Evolutionary conservation across 768 basidiomycete species (phyloP), one percentile per base, ranked within the genome.

Genomic region (Piloderma croceum): DNA sequence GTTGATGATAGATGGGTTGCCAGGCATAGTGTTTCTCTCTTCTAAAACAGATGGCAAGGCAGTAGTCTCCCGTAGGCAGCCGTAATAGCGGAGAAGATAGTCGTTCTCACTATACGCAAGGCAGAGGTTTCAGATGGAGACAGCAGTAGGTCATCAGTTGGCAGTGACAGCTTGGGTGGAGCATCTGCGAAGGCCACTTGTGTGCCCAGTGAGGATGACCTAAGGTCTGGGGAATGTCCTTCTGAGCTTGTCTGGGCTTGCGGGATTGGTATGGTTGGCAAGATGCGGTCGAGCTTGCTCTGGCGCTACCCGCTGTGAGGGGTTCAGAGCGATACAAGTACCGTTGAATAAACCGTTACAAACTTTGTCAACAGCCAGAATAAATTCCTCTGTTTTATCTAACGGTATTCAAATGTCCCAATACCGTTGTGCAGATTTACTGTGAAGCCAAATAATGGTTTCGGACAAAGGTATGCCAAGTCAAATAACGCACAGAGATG

Each of bases 361-460:
- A 13, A 84, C 85, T 59, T 76, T 64, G 36, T 78, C 71, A 1
- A 79, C 63, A 3, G 70, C 70, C 29, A 63, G 62, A 46, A 82
- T 62, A 44, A 73, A 67, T 2, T 52, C 51, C 36, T 88, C 79
- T 19, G 83, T 59, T 20, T 65, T 63, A 42, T 81, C 76, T 4
- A 89, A 62, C 21, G 69, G 77, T 19, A 55, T 58, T 32, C 64
- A 65, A 13, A 75, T 62, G 24, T 71, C 74, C 6, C 68, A 62
- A 47, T 75, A 69, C 10, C 68, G 65, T 36, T 67, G 62, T 15
- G 64, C 50, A 23, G 65, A 67, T 21, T 64, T 58, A 33, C 77
- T 81, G 43, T n/a, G n/a, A n/a, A n/a, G n/a, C n/a, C n/a, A n/a
- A n/a, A n/a, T n/a, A n/a, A n/a, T n/a, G n/a, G n/a, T n/a, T n/a